Evolutionary conservation across 176 grass and related monocot species (phyloP), one percentile per base, ranked within the genome.

Genomic region (Elymus sibiricus): DNA sequence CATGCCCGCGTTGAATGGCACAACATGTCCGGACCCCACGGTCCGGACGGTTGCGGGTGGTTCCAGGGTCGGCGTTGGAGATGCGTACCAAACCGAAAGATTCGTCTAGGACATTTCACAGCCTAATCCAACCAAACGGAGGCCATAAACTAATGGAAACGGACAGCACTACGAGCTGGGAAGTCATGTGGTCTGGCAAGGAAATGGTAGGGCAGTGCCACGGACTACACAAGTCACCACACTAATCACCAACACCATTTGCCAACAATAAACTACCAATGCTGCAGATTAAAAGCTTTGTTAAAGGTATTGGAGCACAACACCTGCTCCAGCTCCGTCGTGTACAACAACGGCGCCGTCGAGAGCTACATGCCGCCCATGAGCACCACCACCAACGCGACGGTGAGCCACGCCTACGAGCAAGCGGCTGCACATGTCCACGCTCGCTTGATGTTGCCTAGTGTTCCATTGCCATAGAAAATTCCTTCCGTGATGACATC

Each of bases 281-380:
- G 42, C 42, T 51, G 64, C 71, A 71, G 56, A 77, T 86, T 15
- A 31, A 31, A 79, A 64, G 69, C 32, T n/a, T 26, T 65, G 77
- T 17, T 64, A 58, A 28, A 40, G 61, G 43, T 38, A 2, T 77
- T 77, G 34, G 92, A 94, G 84, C 92, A 89, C 82, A 92, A 90
- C 87, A 92, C 93, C 2, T 90, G 87, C 32, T 92, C 88, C 19
- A 92, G 88, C 86, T 94, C 93, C 24, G 81, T 94, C 63, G 64
- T 90, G 2, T 94, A 94, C 79, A 94, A 94, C 82, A 94, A 86
- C 43, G 82, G 86, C 0, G 69, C 65, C 0, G 55, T 61, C 2
- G 92, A 88, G 2, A 83, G 84, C 42, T 92, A 88, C 80, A 83
- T 87, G 76, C 86, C 88, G 83, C 80, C 93, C 4, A 77, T 92